Percentiles rank a stretch among this genome's conserved stretches.
phyloP scores from a whole-genome alignment of 495 filamentous ascomycete genomes.

The Cenococcum geophilum region DNA sequence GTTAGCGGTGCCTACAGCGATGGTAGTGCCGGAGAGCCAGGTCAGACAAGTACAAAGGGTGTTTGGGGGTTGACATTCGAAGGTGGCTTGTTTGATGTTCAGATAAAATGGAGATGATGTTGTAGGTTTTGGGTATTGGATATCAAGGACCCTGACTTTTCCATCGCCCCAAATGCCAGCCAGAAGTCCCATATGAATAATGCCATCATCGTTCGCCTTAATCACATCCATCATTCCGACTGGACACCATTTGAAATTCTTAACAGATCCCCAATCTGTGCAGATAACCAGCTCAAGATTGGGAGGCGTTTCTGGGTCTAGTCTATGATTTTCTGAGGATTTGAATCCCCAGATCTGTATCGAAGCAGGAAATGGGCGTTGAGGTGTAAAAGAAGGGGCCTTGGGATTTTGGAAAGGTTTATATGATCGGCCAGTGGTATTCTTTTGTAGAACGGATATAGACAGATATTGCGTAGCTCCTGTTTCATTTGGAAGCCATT shows the following conservation, averaged over 20 bases:
- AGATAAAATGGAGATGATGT: conserved; percentile 32
- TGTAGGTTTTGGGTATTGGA: conserved; percentile 37
- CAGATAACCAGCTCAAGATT: conserved; percentile 50
- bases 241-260: conserved; percentile 59
- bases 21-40: conserved; percentile 56
- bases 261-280: conserved; percentile 57
- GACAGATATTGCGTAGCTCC: conserved; percentile 52
- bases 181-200: conserved; percentile 50
- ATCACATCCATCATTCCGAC: conserved; percentile 36
- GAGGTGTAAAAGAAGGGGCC: conserved; percentile 46
- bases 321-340: conserved; percentile 29
- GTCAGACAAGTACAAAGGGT: conserved; percentile 54
- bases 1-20: conserved; percentile 59
- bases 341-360: conserved; percentile 58
- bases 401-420: conserved; percentile 30
- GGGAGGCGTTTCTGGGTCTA: conserved; percentile 43
- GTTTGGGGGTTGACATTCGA: conserved; percentile 45
- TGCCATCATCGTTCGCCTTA: conserved; percentile 35
- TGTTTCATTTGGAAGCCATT: conserved; percentile 54
- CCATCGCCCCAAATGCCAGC: conserved; percentile 61
- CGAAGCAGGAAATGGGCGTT: conserved; percentile 43
- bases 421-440: background rate
- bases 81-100: conserved; percentile 47
- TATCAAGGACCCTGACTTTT: conserved; percentile 52
- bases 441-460: conserved; percentile 41